Evolutionary conservation across 164 flowering plant genomes (phyloP).

Genomic region (Nymphaea thermarum): DNA sequence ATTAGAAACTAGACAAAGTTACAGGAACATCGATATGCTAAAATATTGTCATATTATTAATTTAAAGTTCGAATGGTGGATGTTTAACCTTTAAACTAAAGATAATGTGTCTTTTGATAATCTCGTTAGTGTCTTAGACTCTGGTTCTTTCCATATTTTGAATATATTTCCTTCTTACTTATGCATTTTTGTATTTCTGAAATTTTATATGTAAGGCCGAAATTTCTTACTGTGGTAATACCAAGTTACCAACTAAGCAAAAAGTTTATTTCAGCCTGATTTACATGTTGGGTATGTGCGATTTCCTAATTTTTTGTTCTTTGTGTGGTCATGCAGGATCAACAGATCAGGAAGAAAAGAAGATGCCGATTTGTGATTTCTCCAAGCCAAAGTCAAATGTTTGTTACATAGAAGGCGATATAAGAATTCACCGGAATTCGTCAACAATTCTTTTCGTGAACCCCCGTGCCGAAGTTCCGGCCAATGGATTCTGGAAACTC

Average conservation of each 20-base stretch:
- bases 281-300: neutral
- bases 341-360: neutral
- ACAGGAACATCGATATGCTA: too few species aligned
- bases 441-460: slow-evolving; percentile 29
- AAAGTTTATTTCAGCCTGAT: neutral
- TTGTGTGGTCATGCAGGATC: neutral
- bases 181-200: too few species aligned
- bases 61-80: too few species aligned
- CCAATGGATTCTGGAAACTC: slow-evolving; percentile 28
- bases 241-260: neutral
- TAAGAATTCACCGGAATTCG: slow-evolving; percentile 41
- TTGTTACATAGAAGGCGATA: slow-evolving; percentile 41
- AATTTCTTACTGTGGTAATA: neutral
- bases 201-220: neutral
- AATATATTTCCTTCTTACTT: too few species aligned
- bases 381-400: slow-evolving; percentile 23
- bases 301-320: neutral
- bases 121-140: too few species aligned
- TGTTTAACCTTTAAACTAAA: too few species aligned
- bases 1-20: too few species aligned
- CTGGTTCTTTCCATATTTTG: too few species aligned
- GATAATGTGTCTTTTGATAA: too few species aligned
- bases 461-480: slow-evolving; percentile 1
- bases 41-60: too few species aligned
- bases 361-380: slow-evolving; percentile 20